Evolutionary conservation across 805 yeast genomes (phyloP), one percentile per base, ranked within the genome.

Genomic region (Lipomyces yamanashiensis): DNA sequence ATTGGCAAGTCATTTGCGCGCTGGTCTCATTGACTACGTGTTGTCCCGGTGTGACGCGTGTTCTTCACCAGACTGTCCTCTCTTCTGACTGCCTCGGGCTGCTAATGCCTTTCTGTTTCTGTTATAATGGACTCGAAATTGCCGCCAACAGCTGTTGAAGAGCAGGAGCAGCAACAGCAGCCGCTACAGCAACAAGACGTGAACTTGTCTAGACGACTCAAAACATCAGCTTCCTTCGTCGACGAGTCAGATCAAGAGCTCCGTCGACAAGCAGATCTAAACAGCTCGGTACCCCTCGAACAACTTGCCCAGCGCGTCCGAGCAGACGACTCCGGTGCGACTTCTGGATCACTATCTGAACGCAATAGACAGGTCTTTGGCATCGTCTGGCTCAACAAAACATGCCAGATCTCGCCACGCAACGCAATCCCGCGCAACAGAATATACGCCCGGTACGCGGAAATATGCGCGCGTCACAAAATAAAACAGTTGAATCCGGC

Each of bases 321-420:
- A 10, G 36, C 45, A 9, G 73, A 70, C 39, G 72, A 70, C 58
- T 40, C 43, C 23, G 49, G 39, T 7, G 28, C 55, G 10, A 13
- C 28, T 17, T 50, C 66, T 3, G 58, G 53, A 34, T 58, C 70
- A 4, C 69, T 36, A 66, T 70, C 72, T 47, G 81, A 78, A 52
- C 73, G 75, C 44, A 61, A 71, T 41, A 71, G 78, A 58, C 97
- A 90, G 74, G 79, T 89, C 0, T 89, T 90, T 74, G 97, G 92
- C 12, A 82, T 90, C 84, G 84, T 88, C 2, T 90, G 96, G 89
- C 78, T 92, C 49, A 79, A 87, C 76, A 84, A 85, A 70, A 80
- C 86, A 33, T 90, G 89, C 70, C 82, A 81, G 63, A 71, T 80
- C 6, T 74, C 80, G 51, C 77, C 77, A 4, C 80, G 80, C 34